Evolutionary conservation across 371 early-diverging fungal species (phyloP), one percentile per base, ranked within the genome.

Genomic region (Rhizopus delemar): DNA sequence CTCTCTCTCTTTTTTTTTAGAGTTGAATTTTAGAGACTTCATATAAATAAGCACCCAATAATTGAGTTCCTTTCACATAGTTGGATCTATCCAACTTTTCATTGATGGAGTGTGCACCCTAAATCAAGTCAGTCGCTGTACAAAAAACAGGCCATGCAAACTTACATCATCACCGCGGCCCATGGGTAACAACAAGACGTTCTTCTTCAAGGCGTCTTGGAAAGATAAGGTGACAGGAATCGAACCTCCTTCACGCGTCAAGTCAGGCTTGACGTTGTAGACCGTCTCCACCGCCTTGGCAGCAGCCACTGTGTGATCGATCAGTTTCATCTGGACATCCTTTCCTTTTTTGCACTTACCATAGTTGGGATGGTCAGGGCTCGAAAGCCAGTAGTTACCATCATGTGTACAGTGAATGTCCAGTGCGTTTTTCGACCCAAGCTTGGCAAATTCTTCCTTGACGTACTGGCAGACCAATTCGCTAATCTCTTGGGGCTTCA

Each of bases 161-260:
- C 80, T 73, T 69, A 80, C 80, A 68, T 94, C 94, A 77, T 93
- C 93, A 66, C 81, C 86, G 64, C 86, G 84, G 50, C 96, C 96
- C 95, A 95, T 94, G 36, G 95, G 96, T 66, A 96, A 80, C 64
- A 96, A 81, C 57, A 96, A 73, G 22, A 96, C 94, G 69, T 90
- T 94, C 84, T 90, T 90, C 56, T 90, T 75, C 31, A 98, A 81
- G 33, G 92, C 91, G 67, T 96, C 95, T 84, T 96, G 93, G 87
- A 98, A 97, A 22, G 95, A 94, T 59, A 98, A 82, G 9, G 97
- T 97, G 22, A 98, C 95, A n/a, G 98, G 98, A 66, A 98, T 98
- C 41, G 93, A 93, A 8, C 97, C 95, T 61, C 96, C 98, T 84
- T 98, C 98, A 69, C 98, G 90, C 28, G 97, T 98, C 69, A 91